These are phyloP conservation scores for Penicillium coprophilum DNA, from an alignment of 495 filamentous ascomycete species.

Conservation along the genomic window DNA sequence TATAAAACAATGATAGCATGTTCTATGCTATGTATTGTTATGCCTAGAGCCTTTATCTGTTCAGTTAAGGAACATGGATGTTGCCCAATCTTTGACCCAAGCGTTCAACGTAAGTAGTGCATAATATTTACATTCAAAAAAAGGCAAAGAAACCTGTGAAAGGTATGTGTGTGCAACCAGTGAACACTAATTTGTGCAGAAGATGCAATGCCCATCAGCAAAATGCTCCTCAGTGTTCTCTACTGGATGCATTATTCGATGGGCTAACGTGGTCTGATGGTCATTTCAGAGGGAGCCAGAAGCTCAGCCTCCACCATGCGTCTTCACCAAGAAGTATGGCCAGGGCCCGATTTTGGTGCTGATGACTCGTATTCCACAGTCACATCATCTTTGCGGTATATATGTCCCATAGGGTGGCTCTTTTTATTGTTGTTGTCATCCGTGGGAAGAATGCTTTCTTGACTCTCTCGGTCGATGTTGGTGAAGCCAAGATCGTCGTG, in stretches of 20 bases:
- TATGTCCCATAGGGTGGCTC: slow-evolving; percentile 15
- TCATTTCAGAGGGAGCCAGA: background rate
- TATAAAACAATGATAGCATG: too few relatives aligned
- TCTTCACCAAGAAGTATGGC: background rate
- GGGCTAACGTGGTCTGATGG: background rate
- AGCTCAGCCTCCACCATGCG: background rate
- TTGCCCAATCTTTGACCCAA: background rate
- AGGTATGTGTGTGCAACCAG: background rate
- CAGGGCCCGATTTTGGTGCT: background rate
- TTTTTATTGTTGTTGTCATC: slow-evolving; percentile 3
- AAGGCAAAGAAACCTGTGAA: background rate
- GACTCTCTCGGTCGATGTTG: slow-evolving; percentile 33
- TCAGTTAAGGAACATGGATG: background rate
- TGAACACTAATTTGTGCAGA: background rate
- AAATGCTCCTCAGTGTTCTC: background rate
- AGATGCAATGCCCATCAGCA: background rate
- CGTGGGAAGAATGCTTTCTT: slow-evolving; percentile 32
- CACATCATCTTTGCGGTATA: slow-evolving; percentile 35
- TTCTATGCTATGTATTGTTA: background rate
- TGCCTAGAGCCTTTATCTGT: background rate
- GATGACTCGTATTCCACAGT: slow-evolving; percentile 29
- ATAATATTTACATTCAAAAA: background rate
- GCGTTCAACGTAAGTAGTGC: background rate
- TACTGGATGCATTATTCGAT: background rate
- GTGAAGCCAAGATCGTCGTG: slow-evolving; percentile 22